These are phyloP conservation scores for Pinus tabuliformis DNA, from an alignment of 75 land plant genomes.

Conservation along the genomic window DNA sequence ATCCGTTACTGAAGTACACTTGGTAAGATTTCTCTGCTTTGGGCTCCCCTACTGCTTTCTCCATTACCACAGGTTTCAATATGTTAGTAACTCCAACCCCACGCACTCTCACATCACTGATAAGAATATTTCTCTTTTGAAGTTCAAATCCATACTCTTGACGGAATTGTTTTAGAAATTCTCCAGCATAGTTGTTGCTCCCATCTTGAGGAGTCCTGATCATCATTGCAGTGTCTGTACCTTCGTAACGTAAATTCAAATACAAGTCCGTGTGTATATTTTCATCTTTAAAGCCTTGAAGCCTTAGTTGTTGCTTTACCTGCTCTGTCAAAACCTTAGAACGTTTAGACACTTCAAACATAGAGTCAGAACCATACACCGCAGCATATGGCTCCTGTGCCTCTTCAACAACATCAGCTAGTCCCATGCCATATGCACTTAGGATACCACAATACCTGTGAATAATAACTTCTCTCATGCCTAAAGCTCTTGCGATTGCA, in stretches of 20 bases:
- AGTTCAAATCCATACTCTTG: slow-evolving; percentile 96
- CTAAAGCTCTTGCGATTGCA: slow-evolving; percentile 93
- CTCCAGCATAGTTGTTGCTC: slow-evolving; percentile 62
- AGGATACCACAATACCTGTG: slow-evolving; percentile 95
- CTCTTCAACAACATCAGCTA: slow-evolving; percentile 98
- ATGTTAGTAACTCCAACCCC: slow-evolving; percentile 87
- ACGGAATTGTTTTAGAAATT: slow-evolving; percentile 74
- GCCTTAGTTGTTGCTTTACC: slow-evolving; percentile 60
- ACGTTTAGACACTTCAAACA: slow-evolving; percentile 61
- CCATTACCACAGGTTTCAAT: slow-evolving; percentile 58
- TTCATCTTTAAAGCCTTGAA: slow-evolving; percentile 70
- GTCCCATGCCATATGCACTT: slow-evolving; percentile 98
- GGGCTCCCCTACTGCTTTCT: slow-evolving; percentile 29
- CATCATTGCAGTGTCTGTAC: slow-evolving; percentile 97
- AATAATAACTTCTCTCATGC: slow-evolving; percentile 87
- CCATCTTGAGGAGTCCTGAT: slow-evolving; percentile 39
- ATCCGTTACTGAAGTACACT: slow-evolving; percentile 85
- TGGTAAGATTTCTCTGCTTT: slow-evolving; percentile 57
- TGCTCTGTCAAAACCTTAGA: slow-evolving; percentile 41
- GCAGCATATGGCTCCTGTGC: slow-evolving; percentile 95
- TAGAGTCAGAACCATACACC: slow-evolving; percentile 64
- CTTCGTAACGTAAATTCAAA: slow-evolving; percentile 91
- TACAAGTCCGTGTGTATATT: slow-evolving; percentile 62
- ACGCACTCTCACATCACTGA: slow-evolving; percentile 92
- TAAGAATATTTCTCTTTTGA: slow-evolving; percentile 69